Evolutionary conservation across 1,139 yeast genomes (phyloP), one percentile per base, ranked within the genome.

Genomic region (Pichia sp.): DNA sequence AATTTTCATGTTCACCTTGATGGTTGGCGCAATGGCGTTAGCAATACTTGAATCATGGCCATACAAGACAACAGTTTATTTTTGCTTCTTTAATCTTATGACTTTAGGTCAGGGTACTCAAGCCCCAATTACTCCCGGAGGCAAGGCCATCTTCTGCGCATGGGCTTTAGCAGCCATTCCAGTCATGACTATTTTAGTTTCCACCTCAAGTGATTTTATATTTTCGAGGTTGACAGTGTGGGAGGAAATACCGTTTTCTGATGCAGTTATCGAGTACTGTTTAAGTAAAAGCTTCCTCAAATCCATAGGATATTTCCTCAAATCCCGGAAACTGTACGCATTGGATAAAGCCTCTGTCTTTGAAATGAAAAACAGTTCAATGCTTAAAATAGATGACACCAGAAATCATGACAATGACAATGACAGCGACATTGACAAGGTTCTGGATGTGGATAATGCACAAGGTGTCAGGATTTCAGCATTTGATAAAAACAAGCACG

Each of bases 111-210:
- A 87, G 69, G 97, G 97, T 34, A 92, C 85, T 63, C 84, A 73
- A 62, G 75, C 82, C 0, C 95, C 96, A 0, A 57, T 55, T 3
- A 69, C 84, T 0, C 71, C 83, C 1, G 82, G 87, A 8, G 95
- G 95, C 0, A 72, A 87, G 47, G 79, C 85, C 0, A 82, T 89
- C 61, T 90, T 89, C 64, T 82, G 87, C 10, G 70, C 81, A 4
- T 90, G 96, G 96, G 86, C 92, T 0, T 68, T 89, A 26, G 74
- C 82, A 6, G 96, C 96, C 0, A 86, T 90, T 15, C 97, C 97
- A 0, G 73, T 89, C 57, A 89, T 90, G 95, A 87, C 96, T 0
- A 84, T 86, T 16, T 74, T 90, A 50, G 82, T 90, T 41, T 85
- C 93, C 1, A 82, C 82, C 54, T 72, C 86, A 48, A 88, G 92